These are phyloP conservation scores for Dioszegia crocea DNA, from an alignment of 768 basidiomycete genomes.

Conservation along the genomic window DNA sequence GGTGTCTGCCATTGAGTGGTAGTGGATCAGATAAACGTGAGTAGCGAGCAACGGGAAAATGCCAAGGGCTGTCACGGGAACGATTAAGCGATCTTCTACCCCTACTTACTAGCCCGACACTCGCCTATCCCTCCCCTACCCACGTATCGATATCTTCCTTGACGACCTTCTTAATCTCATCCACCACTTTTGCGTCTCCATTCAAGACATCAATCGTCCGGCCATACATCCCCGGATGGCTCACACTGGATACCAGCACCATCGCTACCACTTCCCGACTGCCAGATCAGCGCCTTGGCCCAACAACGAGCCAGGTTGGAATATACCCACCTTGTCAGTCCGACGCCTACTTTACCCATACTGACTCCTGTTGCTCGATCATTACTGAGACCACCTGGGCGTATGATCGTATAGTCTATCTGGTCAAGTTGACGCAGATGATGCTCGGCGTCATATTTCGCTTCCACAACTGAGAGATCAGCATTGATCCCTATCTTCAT, in stretches of 20 bases:
- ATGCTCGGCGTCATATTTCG: slow-evolving; percentile 54
- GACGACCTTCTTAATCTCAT: slow-evolving; percentile 57
- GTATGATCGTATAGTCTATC: slow-evolving; percentile 65
- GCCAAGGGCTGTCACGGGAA: no score
- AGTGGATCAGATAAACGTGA: no score
- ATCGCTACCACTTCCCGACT: slow-evolving; percentile 60
- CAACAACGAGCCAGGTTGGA: not conserved
- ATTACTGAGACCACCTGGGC: slow-evolving; percentile 58
- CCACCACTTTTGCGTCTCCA: slow-evolving; percentile 55
- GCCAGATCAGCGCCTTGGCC: no score
- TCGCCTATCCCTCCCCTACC: slow-evolving; percentile 21
- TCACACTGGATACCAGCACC: slow-evolving; percentile 54
- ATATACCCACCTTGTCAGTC: slow-evolving; percentile 53
- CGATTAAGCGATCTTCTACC: no score
- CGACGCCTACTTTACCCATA: slow-evolving; percentile 59
- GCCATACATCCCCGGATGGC: slow-evolving; percentile 58
- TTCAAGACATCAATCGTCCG: slow-evolving; percentile 62
- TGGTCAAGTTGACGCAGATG: slow-evolving; percentile 54
- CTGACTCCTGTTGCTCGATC: slow-evolving; percentile 56
- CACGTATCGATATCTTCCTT: slow-evolving; percentile 49
- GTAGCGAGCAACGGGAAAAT: no score
- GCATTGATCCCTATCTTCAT: not conserved
- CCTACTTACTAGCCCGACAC: no score
- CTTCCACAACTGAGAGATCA: slow-evolving; percentile 46
- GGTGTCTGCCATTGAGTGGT: no score